Conservation (phyloP, 495 filamentous ascomycete genomes). For the Penicillium alfredii region DNA sequence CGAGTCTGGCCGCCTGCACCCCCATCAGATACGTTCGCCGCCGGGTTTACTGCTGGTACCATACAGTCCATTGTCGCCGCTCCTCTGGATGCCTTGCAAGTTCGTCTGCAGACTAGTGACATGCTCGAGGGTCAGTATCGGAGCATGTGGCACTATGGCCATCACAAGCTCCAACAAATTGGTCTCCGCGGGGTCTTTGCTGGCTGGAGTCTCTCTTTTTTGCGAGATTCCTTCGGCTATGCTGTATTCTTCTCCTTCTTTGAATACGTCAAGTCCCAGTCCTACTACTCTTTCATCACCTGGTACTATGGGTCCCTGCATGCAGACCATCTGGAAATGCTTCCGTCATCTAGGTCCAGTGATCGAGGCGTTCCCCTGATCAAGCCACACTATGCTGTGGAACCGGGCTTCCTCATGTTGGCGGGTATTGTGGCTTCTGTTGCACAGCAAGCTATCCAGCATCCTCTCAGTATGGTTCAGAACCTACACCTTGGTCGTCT, state of each 20-base stretch:
- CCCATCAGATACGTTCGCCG: slow-evolving; percentile 59
- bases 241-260: slow-evolving; percentile 82
- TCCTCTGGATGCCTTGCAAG: slow-evolving; percentile 82
- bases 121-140: slow-evolving; percentile 62
- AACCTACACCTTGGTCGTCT: slow-evolving; percentile 71
- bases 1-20: slow-evolving; percentile 71
- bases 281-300: slow-evolving; percentile 73
- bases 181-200: slow-evolving; percentile 76
- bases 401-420: slow-evolving; percentile 72
- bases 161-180: slow-evolving; percentile 69
- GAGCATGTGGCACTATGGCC: slow-evolving; percentile 78
- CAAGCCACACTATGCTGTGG: slow-evolving; percentile 77
- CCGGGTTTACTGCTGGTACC: slow-evolving; percentile 70
- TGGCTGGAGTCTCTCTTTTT: slow-evolving; percentile 69
- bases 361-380: slow-evolving; percentile 50
- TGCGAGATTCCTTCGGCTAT: slow-evolving; percentile 77
- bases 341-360: slow-evolving; percentile 18
- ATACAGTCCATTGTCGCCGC: slow-evolving; percentile 78
- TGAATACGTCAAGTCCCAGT: slow-evolving; percentile 80
- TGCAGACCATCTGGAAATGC: slow-evolving; percentile 23
- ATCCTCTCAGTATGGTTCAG: slow-evolving; percentile 71
- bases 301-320: slow-evolving; percentile 64
- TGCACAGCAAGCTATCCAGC: slow-evolving; percentile 69
- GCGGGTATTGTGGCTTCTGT: slow-evolving; percentile 74
- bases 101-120: slow-evolving; percentile 66